These are phyloP conservation scores for Leptomonas seymouri DNA, from an alignment of 208 protist genomes.

Conservation along the genomic window DNA sequence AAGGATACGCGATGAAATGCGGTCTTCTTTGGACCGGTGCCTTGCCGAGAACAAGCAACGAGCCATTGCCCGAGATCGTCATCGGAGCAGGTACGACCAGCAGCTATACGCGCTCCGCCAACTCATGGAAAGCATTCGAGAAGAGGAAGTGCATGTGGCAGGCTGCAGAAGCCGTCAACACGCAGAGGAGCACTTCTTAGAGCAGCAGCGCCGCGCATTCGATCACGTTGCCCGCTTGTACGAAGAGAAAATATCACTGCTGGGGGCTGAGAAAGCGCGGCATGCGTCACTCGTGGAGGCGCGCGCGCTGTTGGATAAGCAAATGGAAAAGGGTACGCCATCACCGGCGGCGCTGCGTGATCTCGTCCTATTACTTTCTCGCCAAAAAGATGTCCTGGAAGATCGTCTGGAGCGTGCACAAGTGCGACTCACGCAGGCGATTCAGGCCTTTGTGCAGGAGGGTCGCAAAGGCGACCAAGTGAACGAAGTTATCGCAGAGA, in stretches of 20 bases:
- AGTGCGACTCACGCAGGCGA: slow-evolving; percentile 24
- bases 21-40: slow-evolving; percentile 10
- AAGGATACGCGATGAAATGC: slow-evolving; percentile 23
- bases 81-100: slow-evolving; percentile 27
- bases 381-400: slow-evolving; percentile 37
- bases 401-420: slow-evolving; percentile 40
- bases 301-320: slow-evolving; percentile 24
- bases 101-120: slow-evolving; percentile 21
- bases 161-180: slow-evolving; percentile 9
- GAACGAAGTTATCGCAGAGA: slow-evolving; percentile 24
- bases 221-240: slow-evolving; percentile 18
- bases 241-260: slow-evolving; percentile 33
- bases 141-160: slow-evolving; percentile 1
- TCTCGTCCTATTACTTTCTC: slow-evolving; percentile 31
- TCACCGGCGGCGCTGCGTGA: slow-evolving; percentile 34
- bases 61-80: slow-evolving; percentile 18
- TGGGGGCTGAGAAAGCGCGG: slow-evolving; percentile 29
- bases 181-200: slow-evolving; percentile 27
- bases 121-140: slow-evolving; percentile 5
- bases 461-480: slow-evolving; percentile 37
- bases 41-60: slow-evolving; percentile 21
- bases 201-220: slow-evolving; percentile 22
- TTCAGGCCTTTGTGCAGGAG: slow-evolving; percentile 43
- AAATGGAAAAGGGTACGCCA: slow-evolving; percentile 13
- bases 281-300: slow-evolving; percentile 30